Evolutionary conservation across 108 stramenopile genomes (phyloP).

Genomic region (Poteriospumella lacustris): DNA sequence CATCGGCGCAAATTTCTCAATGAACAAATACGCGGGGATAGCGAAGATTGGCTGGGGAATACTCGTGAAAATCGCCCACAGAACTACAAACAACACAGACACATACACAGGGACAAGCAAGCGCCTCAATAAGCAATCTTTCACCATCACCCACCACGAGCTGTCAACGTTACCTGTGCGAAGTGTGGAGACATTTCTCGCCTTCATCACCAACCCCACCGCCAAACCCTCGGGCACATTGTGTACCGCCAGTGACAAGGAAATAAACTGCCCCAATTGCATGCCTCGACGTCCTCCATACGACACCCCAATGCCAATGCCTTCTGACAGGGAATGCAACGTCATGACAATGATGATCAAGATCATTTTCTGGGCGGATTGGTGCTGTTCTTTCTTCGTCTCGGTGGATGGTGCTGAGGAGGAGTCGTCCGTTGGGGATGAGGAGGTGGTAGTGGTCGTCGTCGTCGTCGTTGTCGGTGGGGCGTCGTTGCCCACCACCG

Average conservation of each 20-base stretch:
- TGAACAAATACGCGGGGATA: slow-evolving; percentile 90
- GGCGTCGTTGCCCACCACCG: slow-evolving; percentile 58
- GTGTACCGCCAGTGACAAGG: slow-evolving; percentile 89
- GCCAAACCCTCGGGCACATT: slow-evolving; percentile 98
- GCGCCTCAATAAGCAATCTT: too few relatives aligned
- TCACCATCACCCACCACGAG: too few relatives aligned
- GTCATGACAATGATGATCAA: slow-evolving; percentile 97
- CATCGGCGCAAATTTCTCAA: slow-evolving; percentile 81
- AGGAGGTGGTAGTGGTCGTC: too few relatives aligned
- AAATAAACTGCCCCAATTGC: slow-evolving; percentile 86
- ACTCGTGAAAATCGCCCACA: slow-evolving; percentile 86
- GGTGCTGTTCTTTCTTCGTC: too few relatives aligned
- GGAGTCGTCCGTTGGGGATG: too few relatives aligned
- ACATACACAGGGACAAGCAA: too few relatives aligned
- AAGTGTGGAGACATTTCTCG: slow-evolving; percentile 70
- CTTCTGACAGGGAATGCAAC: slow-evolving; percentile 92
- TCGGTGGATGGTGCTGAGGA: too few relatives aligned
- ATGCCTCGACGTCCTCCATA: slow-evolving; percentile 77
- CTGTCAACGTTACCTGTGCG: slow-evolving; percentile 63
- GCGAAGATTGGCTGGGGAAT: slow-evolving; percentile 98
- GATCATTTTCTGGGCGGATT: slow-evolving; percentile 76
- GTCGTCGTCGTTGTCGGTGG: too few relatives aligned
- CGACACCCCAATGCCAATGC: slow-evolving; percentile 88
- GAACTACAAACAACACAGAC: too few relatives aligned
- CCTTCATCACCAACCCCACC: slow-evolving; percentile 84